phyloP scores from a whole-genome alignment of 2,329 filamentous ascomycete species.

The Capronia americana region DNA sequence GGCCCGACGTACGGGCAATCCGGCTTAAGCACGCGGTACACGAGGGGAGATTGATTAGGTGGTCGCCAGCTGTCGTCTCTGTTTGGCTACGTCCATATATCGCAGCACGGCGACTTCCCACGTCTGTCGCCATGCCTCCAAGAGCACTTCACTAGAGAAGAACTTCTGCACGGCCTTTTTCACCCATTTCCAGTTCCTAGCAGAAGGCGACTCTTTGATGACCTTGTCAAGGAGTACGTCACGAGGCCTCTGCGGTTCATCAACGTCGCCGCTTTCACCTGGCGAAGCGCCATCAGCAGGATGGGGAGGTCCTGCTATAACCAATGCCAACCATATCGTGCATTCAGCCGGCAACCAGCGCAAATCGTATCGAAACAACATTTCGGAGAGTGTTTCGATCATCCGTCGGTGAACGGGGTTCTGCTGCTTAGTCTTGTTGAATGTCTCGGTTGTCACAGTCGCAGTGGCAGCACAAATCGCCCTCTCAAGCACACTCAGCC shows the following conservation, averaged over 20 bases:
- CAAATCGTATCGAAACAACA: constrained; percentile 11
- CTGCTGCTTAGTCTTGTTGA: constrained; percentile 11
- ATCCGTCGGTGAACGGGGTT: constrained; percentile 18
- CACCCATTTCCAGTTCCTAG: constrained; percentile 20
- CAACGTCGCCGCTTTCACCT: not conserved
- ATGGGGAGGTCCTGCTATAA: constrained; percentile 15
- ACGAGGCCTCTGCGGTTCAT: constrained; percentile 6
- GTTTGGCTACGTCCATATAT: constrained; percentile 6
- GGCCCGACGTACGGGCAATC: not conserved
- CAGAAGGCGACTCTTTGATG: constrained; percentile 7
- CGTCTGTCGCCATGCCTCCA: constrained; percentile 16
- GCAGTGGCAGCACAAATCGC: constrained; percentile 7
- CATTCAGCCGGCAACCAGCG: constrained; percentile 5
- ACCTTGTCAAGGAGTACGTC: constrained; percentile 12
- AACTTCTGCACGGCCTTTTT: constrained; percentile 13
- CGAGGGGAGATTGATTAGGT: not conserved
- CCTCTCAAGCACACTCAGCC: constrained; percentile 13
- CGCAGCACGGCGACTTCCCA: constrained; percentile 13
- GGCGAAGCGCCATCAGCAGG: not conserved
- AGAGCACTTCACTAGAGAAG: constrained; percentile 9
- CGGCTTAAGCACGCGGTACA: too few species aligned
- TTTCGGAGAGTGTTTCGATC: constrained; percentile 19
- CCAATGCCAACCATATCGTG: constrained; percentile 17
- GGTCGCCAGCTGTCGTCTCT: not conserved
- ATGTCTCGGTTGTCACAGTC: constrained; percentile 9